phyloP scores from a whole-genome alignment of 305 asterid species.

The Lippia alba region DNA sequence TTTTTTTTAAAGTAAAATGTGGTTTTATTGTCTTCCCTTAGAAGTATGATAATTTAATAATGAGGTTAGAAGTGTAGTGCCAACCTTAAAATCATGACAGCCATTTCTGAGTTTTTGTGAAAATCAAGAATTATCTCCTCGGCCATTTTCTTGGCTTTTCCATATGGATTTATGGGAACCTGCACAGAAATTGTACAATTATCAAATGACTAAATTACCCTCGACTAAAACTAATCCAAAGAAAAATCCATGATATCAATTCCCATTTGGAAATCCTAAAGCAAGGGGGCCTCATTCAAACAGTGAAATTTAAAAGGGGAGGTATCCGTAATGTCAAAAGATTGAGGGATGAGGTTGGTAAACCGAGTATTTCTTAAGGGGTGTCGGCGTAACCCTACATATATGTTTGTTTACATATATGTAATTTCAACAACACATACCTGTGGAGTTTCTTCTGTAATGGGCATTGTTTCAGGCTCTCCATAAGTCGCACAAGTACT shows the following conservation, averaged over 20 bases:
- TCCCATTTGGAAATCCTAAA: too few species aligned
- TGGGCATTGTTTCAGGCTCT: not conserved
- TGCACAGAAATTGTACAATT: not conserved
- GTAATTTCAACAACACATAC: not conserved
- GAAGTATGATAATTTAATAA: not conserved
- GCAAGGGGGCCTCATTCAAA: too few species aligned
- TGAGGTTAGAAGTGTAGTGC: not conserved
- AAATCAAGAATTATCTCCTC: constrained; percentile 5
- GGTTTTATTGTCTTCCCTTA: too few species aligned
- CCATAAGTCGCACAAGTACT: constrained; percentile 1
- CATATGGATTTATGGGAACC: constrained; percentile 3
- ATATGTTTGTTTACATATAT: not conserved
- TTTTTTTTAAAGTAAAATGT: too few species aligned
- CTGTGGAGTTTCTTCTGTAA: constrained; percentile 7
- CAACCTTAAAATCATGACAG: constrained; percentile 3
- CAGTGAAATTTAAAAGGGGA: too few species aligned
- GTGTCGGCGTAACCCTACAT: too few species aligned
- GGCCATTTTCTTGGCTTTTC: constrained; percentile 12
- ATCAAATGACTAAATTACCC: too few species aligned
- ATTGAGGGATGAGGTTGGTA: too few species aligned
- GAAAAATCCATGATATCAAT: too few species aligned
- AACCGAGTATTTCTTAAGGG: too few species aligned
- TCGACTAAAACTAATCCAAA: too few species aligned
- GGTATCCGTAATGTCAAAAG: too few species aligned
- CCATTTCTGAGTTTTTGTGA: not conserved